These are phyloP conservation scores for Paradendryphiella salina DNA, from an alignment of 2,329 filamentous ascomycete species.

Conservation along the genomic window DNA sequence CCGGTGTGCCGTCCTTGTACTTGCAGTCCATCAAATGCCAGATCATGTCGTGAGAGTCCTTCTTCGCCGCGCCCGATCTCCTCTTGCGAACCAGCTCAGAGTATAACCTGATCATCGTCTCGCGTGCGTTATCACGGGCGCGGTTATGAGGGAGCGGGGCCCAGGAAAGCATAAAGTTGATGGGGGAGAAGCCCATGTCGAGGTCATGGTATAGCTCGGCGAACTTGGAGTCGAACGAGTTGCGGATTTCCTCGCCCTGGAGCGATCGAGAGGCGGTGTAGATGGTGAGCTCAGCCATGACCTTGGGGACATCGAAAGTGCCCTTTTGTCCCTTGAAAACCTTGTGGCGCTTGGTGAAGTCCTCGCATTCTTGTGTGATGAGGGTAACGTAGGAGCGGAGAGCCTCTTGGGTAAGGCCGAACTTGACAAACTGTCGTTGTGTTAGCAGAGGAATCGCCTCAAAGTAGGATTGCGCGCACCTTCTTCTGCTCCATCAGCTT, in stretches of 20 bases:
- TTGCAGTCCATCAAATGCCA: slow-evolving; percentile 83
- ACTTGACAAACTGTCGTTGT: slow-evolving; percentile 70
- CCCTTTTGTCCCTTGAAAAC: slow-evolving; percentile 70
- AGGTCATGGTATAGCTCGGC: slow-evolving; percentile 84
- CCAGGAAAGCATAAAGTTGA: slow-evolving; percentile 92
- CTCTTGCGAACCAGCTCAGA: slow-evolving; percentile 78
- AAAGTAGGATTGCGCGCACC: slow-evolving; percentile 52
- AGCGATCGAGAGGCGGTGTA: slow-evolving; percentile 86
- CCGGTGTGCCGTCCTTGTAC: slow-evolving; percentile 78
- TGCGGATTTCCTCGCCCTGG: slow-evolving; percentile 81
- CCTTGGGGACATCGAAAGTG: slow-evolving; percentile 70
- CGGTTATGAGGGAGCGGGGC: slow-evolving; percentile 86
- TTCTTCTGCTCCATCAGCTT: slow-evolving; percentile 98
- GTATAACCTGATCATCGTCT: slow-evolving; percentile 79
- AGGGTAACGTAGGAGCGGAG: slow-evolving; percentile 77
- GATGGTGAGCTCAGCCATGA: slow-evolving; percentile 84
- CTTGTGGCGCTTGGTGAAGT: slow-evolving; percentile 70
- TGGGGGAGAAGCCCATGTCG: slow-evolving; percentile 84
- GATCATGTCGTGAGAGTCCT: slow-evolving; percentile 73
- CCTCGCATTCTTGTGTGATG: slow-evolving; percentile 73
- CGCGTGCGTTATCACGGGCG: slow-evolving; percentile 76
- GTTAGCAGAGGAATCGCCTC: slow-evolving; percentile 9
- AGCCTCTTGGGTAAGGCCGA: slow-evolving; percentile 73
- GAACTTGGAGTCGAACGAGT: slow-evolving; percentile 77
- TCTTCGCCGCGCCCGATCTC: slow-evolving; percentile 57